Evolutionary conservation across 768 basidiomycete genomes (phyloP).

Genomic region (Russula earlei): DNA sequence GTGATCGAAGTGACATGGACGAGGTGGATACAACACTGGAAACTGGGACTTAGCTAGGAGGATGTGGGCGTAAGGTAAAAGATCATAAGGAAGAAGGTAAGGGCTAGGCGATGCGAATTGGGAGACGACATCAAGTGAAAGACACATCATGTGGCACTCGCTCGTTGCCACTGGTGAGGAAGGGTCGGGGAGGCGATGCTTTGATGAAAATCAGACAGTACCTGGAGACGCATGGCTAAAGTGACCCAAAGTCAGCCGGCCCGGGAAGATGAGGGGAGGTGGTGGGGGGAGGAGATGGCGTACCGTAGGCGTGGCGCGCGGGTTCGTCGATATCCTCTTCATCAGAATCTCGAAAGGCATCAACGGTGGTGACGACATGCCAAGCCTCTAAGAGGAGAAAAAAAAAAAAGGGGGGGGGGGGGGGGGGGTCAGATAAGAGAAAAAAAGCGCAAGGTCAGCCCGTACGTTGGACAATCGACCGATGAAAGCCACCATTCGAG

Average conservation of each 20-base stretch:
- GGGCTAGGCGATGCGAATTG: background rate
- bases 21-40: background rate
- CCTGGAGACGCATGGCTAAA: conserved; percentile 16
- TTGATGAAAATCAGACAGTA: conserved; percentile 13
- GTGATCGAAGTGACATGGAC: background rate
- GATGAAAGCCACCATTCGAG: conserved; percentile 12
- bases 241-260: background rate
- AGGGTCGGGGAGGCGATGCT: background rate
- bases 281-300: conserved; percentile 19
- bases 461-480: conserved; percentile 58
- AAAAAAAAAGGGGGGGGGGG: too few species aligned
- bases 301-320: conserved; percentile 57
- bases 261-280: too few species aligned
- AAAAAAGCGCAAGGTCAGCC: conserved; percentile 4
- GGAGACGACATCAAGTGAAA: background rate
- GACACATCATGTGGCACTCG: background rate
- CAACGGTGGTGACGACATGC: conserved; percentile 54
- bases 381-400: conserved; percentile 48
- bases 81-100: background rate
- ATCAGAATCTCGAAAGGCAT: conserved; percentile 70
- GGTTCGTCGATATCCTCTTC: conserved; percentile 60
- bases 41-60: background rate
- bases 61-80: background rate
- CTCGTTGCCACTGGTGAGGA: background rate
- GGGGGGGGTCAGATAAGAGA: background rate